Base-by-base conservation (phyloP, 768 basidiomycete species). In the Tylopilus sp. region DNA sequence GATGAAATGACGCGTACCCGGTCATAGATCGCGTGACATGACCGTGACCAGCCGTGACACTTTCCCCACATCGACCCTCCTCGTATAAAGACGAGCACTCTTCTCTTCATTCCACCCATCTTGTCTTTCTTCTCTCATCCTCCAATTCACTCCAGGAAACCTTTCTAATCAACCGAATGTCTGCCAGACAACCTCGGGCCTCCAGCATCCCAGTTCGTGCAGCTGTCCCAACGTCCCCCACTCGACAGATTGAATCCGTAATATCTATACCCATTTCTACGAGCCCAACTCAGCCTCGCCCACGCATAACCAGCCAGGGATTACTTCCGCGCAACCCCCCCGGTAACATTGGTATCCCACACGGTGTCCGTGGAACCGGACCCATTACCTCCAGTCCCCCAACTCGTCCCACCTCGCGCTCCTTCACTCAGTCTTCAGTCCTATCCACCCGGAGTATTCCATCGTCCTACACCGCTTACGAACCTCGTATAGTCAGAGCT, bases 401-500 rank as follows among this genome's bases (percentile, higher is more conserved):
- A 22, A 59, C 71, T 18, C 62, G 76, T 38, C 71, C 76, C 39
- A 73, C 76, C 21, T 67, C 74, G 41, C 74, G 79, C 42, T 72
- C 76, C n/a, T 71, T 73, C 54, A 72, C 74, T 42, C 68, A 72
- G 46, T 55, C 65, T n/a, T 69, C 62, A 10, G 59, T 50, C 26
- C 52, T 67, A 50, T 66, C 68, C 35, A 64, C 64, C n/a, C 66
- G 71, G 48, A 57, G 67, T 47, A 63, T 64, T 40, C 20, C 59
- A 40, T 38, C 66, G 66, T 48, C 73, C 58, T 50, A 60, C 66
- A 48, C 64, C 62, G 47, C 65, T 66, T 52, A 84, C 57, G 83
- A 87, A 58, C 88, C 88, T 39, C 81, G 88, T 43, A 75, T 91
- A 50, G 77, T 91, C 40, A 84, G 86, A 47, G 80, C 75, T 17